phyloP scores from a whole-genome alignment of 129 eudicot genomes.

The Flaveria ramosissima region DNA sequence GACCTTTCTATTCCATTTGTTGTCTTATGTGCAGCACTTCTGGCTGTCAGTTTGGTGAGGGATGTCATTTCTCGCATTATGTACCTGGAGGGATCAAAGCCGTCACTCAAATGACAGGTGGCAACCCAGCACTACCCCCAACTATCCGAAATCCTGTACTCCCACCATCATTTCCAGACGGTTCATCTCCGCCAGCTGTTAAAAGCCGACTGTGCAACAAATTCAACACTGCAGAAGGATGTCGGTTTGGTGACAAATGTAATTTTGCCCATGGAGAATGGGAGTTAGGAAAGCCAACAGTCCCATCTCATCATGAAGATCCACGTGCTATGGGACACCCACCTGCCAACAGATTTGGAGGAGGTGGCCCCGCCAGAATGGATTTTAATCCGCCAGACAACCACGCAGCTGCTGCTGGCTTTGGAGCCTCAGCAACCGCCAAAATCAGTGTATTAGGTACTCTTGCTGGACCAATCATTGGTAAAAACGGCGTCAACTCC shows the following conservation, averaged over 20 bases:
- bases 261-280: constrained; percentile 89
- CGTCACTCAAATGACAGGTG: constrained; percentile 52
- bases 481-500: constrained; percentile 77
- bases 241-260: constrained; percentile 82
- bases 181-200: constrained; percentile 61
- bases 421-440: constrained; percentile 77
- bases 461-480: constrained; percentile 80
- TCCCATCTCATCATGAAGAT: constrained; percentile 53
- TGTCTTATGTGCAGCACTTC: constrained; percentile 59
- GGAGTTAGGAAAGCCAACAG: constrained; percentile 77
- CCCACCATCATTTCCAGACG: constrained; percentile 63
- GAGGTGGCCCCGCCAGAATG: constrained; percentile 44
- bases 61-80: constrained; percentile 78
- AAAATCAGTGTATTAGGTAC: constrained; percentile 78
- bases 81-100: constrained; percentile 87
- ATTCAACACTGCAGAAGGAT: constrained; percentile 78
- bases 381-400: constrained; percentile 43
- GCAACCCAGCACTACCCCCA: constrained; percentile 55
- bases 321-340: constrained; percentile 58
- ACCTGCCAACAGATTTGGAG: constrained; percentile 44
- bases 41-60: constrained; percentile 89
- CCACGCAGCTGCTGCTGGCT: constrained; percentile 50
- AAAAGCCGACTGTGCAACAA: constrained; percentile 69
- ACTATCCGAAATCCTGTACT: constrained; percentile 38
- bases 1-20: constrained; percentile 16